Percentiles rank a stretch among this genome's conserved stretches.
Evolutionary conservation across 495 filamentous ascomycete genomes (phyloP).

Genomic region (Corynascus novoguineensis): DNA sequence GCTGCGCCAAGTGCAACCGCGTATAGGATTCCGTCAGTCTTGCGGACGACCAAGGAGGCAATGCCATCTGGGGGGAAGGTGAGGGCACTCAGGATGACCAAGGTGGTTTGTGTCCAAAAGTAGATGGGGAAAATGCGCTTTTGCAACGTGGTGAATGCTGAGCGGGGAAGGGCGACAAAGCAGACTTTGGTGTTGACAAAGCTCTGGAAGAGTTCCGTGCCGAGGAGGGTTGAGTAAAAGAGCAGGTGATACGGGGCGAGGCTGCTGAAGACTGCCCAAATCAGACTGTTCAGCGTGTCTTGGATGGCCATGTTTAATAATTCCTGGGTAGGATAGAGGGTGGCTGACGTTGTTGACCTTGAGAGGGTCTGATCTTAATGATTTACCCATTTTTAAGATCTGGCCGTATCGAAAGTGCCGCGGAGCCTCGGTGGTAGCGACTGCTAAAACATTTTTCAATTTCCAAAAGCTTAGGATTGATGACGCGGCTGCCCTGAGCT

Average conservation of each 20-base stretch:
- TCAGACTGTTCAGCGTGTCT: not conserved
- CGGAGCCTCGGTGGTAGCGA: not conserved
- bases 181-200: constrained; percentile 36
- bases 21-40: constrained; percentile 37
- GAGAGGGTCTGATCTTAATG: too few relatives aligned
- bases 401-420: not conserved
- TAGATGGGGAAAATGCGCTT: constrained; percentile 52
- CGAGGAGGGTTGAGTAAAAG: constrained; percentile 49
- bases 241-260: constrained; percentile 43
- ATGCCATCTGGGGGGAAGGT: constrained; percentile 44
- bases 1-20: constrained; percentile 36
- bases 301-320: not conserved
- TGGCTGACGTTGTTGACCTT: too few relatives aligned
- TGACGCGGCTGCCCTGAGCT: too few relatives aligned
- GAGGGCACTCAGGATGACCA: constrained; percentile 40
- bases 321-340: too few relatives aligned
- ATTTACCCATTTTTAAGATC: too few relatives aligned
- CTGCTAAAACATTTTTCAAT: not conserved
- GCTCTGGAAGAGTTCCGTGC: constrained; percentile 47
- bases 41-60: constrained; percentile 29
- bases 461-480: not conserved
- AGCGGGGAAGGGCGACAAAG: constrained; percentile 41
- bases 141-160: constrained; percentile 47
- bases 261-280: not conserved
- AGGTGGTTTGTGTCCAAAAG: constrained; percentile 42